These are phyloP conservation scores for Zanthoxylum bungeanum DNA, from an alignment of 345 rosid genomes.

Conservation along the genomic window DNA sequence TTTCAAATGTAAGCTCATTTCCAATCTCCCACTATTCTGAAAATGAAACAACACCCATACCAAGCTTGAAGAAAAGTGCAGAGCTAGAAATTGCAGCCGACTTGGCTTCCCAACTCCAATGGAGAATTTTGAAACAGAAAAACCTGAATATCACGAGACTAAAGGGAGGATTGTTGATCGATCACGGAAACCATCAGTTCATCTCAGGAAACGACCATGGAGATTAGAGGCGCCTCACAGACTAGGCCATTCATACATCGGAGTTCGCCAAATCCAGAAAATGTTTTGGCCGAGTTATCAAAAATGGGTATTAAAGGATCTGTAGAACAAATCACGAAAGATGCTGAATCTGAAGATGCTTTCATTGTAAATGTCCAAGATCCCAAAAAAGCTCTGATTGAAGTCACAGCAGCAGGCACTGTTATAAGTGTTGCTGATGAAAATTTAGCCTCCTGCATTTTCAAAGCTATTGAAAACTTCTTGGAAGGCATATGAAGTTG, in stretches of 20 bases:
- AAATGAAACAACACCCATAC: conserved; percentile 44
- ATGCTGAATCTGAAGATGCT: conserved; percentile 24
- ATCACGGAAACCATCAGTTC: conserved; percentile 43
- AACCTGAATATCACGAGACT: conserved; percentile 48
- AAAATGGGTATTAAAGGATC: conserved; percentile 54
- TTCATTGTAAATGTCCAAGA: conserved; percentile 28
- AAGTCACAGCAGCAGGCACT: conserved; percentile 40
- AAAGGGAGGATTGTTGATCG: conserved; percentile 53
- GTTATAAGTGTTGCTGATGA: conserved; percentile 41
- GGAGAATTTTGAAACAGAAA: conserved; percentile 42
- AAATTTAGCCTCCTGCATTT: conserved; percentile 40
- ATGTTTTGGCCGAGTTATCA: conserved; percentile 40
- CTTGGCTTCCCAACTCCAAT: conserved; percentile 37
- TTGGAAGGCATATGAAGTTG: conserved; percentile 34
- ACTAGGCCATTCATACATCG: conserved; percentile 33
- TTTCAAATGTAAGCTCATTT: conserved; percentile 24
- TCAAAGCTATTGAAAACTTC: conserved; percentile 37
- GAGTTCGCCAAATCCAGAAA: conserved; percentile 50
- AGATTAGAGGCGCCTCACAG: conserved; percentile 25
- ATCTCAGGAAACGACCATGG: conserved; percentile 29
- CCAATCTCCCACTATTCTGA: conserved; percentile 39
- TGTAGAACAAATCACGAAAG: conserved; percentile 26
- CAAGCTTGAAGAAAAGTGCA: conserved; percentile 28
- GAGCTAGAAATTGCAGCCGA: conserved; percentile 57
- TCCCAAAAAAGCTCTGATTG: conserved; percentile 46